Percentiles rank a stretch among this genome's conserved stretches.
These are phyloP conservation scores for Candida lessepsii DNA, from an alignment of 805 yeast species.

Conservation along the genomic window DNA sequence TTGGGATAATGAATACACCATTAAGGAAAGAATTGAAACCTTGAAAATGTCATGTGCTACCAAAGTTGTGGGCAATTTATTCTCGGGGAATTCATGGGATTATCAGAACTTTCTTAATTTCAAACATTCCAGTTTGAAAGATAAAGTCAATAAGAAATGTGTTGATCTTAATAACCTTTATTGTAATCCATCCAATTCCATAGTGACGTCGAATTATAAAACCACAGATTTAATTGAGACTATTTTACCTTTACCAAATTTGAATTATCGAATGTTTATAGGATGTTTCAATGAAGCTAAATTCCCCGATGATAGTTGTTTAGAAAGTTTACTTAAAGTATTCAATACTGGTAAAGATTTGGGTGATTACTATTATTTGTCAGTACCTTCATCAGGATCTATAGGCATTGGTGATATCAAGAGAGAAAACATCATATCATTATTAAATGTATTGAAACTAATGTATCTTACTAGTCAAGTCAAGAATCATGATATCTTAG, in stretches of 20 bases:
- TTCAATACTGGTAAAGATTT: conserved; percentile 12
- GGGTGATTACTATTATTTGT: conserved; percentile 33
- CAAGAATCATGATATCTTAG: conserved; percentile 44
- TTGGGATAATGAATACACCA: conserved; percentile 68
- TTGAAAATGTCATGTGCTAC: conserved; percentile 82
- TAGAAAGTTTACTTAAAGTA: conserved; percentile 24
- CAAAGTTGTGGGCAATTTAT: conserved; percentile 51
- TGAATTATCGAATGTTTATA: conserved; percentile 54
- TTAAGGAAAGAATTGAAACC: conserved; percentile 80
- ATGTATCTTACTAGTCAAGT: conserved; percentile 44
- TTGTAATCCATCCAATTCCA: conserved; percentile 51
- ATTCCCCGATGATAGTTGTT: conserved; percentile 47
- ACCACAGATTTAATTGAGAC: conserved; percentile 22
- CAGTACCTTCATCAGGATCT: conserved; percentile 84
- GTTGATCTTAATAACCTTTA: conserved; percentile 24
- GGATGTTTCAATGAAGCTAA: conserved; percentile 59
- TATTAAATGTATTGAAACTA: conserved; percentile 69
- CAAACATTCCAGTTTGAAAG: conserved; percentile 12
- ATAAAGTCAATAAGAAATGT: conserved; percentile 10
- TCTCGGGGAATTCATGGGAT: conserved; percentile 85
- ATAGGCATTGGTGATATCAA: conserved; percentile 71
- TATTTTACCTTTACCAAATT: conserved; percentile 44
- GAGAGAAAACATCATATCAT: conserved; percentile 58
- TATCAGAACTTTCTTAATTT: conserved; percentile 41
- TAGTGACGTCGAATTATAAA: conserved; percentile 37